Conservation (phyloP, 2,329 filamentous ascomycete species). For the Fusarium oxysporum region DNA sequence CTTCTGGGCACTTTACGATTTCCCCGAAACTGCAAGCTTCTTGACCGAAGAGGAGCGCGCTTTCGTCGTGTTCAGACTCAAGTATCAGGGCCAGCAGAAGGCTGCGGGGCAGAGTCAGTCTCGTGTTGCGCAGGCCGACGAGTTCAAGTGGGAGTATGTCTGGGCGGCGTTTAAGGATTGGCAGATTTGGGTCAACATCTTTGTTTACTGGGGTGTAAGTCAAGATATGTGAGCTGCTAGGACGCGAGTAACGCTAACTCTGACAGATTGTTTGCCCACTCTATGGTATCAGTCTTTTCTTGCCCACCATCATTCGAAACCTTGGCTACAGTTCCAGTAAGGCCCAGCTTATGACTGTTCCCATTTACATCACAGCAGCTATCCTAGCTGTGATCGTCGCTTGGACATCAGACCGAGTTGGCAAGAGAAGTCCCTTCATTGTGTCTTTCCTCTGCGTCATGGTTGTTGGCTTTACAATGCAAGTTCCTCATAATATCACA, state of each 20-base stretch:
- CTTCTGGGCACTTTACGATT: constrained; percentile 82
- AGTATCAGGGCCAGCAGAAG: constrained; percentile 65
- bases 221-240: fast-evolving
- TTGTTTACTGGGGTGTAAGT: constrained; percentile 74
- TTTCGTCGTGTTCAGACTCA: constrained; percentile 77
- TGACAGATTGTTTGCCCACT: constrained; percentile 63
- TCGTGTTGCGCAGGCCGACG: constrained; percentile 73
- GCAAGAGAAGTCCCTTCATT: constrained; percentile 67
- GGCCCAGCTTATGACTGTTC: constrained; percentile 75
- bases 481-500: constrained; percentile 19
- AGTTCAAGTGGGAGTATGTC: constrained; percentile 81
- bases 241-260: background rate
- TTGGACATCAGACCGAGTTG: constrained; percentile 65
- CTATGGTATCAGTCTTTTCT: constrained; percentile 68
- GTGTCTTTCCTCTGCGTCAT: constrained; percentile 64
- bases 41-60: constrained; percentile 76
- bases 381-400: constrained; percentile 66
- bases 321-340: constrained; percentile 67
- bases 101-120: constrained; percentile 21
- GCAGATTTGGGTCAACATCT: constrained; percentile 75
- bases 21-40: constrained; percentile 82
- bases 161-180: constrained; percentile 80
- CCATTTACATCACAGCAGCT: constrained; percentile 71
- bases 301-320: constrained; percentile 72
- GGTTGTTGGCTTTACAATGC: constrained; percentile 68